These are phyloP conservation scores for Smittium culicis DNA, from an alignment of 371 early-diverging fungal genomes.

Conservation along the genomic window DNA sequence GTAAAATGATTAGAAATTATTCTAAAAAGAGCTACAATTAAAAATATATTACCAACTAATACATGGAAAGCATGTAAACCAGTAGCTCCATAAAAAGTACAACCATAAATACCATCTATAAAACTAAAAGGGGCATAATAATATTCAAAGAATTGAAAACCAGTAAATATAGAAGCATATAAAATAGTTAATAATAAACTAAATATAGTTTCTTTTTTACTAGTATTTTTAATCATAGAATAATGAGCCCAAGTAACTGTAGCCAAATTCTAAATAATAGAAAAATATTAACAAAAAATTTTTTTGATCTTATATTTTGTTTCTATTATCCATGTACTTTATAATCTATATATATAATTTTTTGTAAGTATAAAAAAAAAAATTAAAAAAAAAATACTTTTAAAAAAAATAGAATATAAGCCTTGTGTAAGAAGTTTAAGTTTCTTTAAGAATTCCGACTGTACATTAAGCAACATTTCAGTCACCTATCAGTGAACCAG, in stretches of 20 bases:
- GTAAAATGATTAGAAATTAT: conserved; percentile 17
- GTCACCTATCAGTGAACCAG: conserved; percentile 20
- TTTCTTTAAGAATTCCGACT: conserved; percentile 19
- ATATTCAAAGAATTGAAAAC: conserved; percentile 17
- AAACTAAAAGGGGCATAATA: conserved; percentile 27
- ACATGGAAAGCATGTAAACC: conserved; percentile 31
- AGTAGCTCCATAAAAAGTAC: conserved; percentile 27
- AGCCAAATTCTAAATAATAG: conserved; percentile 14
- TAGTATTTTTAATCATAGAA: conserved; percentile 21
- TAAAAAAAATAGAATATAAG: no score
- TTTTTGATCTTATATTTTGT: conserved; percentile 8
- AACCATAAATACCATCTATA: conserved; percentile 29
- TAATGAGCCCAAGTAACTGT: conserved; percentile 24
- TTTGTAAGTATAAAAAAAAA: no score
- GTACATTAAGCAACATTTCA: conserved; percentile 25
- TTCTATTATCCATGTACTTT: conserved; percentile 12
- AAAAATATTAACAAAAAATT: conserved; percentile 10
- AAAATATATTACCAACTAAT: conserved; percentile 29
- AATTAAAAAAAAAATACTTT: no score
- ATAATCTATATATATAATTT: conserved; percentile 9
- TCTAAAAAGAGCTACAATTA: conserved; percentile 25
- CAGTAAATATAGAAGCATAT: conserved; percentile 18
- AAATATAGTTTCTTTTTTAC: conserved; percentile 12
- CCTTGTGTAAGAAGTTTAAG: conserved; percentile 3
- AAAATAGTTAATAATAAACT: conserved; percentile 14